These are phyloP conservation scores for Phytophthora constricta DNA, from an alignment of 352 stramenopile genomes.

Conservation along the genomic window DNA sequence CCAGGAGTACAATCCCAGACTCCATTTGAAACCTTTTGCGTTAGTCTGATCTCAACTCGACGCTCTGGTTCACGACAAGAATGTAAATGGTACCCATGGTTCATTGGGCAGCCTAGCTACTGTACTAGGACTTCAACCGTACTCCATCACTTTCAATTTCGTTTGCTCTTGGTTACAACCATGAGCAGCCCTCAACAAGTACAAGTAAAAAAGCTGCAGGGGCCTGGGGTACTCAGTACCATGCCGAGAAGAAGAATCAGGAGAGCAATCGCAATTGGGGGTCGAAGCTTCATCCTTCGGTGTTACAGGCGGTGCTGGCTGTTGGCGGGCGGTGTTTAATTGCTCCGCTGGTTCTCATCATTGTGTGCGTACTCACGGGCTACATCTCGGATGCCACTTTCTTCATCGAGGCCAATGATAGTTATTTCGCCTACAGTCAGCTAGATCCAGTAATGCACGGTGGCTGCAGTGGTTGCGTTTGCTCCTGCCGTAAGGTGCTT, in stretches of 20 bases:
- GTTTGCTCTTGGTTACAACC: too few relatives aligned
- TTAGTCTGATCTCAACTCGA: too few relatives aligned
- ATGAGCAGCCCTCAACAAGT: too few relatives aligned
- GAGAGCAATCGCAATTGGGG: slow-evolving; percentile 10
- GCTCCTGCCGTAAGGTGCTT: slow-evolving; percentile 29
- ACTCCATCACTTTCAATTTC: too few relatives aligned
- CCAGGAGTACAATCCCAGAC: too few relatives aligned
- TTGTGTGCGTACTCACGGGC: slow-evolving; percentile 7
- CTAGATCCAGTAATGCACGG: slow-evolving; percentile 27
- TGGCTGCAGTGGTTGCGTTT: slow-evolving; percentile 17
- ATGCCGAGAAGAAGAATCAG: slow-evolving; percentile 8
- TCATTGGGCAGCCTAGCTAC: too few relatives aligned
- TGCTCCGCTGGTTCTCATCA: slow-evolving; percentile 14
- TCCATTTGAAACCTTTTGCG: too few relatives aligned
- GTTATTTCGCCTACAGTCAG: slow-evolving; percentile 32
- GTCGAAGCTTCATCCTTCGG: slow-evolving; percentile 16
- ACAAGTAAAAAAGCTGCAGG: slow-evolving; percentile 1
- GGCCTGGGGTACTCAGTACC: slow-evolving; percentile 12
- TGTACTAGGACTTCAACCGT: too few relatives aligned
- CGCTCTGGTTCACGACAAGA: too few relatives aligned
- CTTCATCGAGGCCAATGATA: slow-evolving; percentile 24
- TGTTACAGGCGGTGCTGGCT: slow-evolving; percentile 14
- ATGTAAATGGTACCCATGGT: too few relatives aligned
- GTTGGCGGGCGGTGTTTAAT: slow-evolving; percentile 19
- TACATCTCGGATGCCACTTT: slow-evolving; percentile 20